Base-by-base conservation (phyloP, 371 early-diverging fungal species). In the Sporodiniella umbellata region DNA sequence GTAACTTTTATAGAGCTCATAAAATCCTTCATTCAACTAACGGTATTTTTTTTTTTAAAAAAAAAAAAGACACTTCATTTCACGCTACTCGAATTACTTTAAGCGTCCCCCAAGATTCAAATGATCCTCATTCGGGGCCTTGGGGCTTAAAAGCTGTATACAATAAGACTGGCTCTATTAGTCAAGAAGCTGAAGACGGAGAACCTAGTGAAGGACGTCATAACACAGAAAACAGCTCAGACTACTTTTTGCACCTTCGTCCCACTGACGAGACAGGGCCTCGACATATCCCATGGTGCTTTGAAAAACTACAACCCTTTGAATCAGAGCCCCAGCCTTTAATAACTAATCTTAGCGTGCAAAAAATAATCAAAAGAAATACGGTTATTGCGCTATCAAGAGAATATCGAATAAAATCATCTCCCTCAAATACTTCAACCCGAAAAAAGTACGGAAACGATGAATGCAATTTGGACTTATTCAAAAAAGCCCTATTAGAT, bases 251-350 rank as follows among this genome's bases (percentile, higher is more conserved):
- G 39, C 64, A 71, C 45, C 48, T 48, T 45, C 56, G 54, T 42
- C 33, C 18, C 15, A 33, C 47, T 6, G 58, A 64, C 45, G 55
- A 54, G 50, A 46, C 54, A 21, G 37, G 46, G 22, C 68, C 62
- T 23, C 49, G 51, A 14, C 62, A 65, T 39, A 40, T 55, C 19
- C 65, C 71, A 17, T 60, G 65, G 44, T 80, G 80, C 48, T 80
- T 79, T 52, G 75, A 79, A 25, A 64, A 71, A 19, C 51, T 83
- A 11, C 80, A 80, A 35, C 67, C 81, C 1, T 62, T 83, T 12
- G 83, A 83, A 51, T 70, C 71, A 38, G 80, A 80, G 24, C 66
- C 75, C 1, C 78, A 79, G 33, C 80, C 80, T n/a, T 57, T 83
- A 6, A 55, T 79, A 52, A 66, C 72, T 39, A 78, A 78, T 26